Conservation (phyloP, 208 protist species). For the Trypanosoma conorhini region DNA sequence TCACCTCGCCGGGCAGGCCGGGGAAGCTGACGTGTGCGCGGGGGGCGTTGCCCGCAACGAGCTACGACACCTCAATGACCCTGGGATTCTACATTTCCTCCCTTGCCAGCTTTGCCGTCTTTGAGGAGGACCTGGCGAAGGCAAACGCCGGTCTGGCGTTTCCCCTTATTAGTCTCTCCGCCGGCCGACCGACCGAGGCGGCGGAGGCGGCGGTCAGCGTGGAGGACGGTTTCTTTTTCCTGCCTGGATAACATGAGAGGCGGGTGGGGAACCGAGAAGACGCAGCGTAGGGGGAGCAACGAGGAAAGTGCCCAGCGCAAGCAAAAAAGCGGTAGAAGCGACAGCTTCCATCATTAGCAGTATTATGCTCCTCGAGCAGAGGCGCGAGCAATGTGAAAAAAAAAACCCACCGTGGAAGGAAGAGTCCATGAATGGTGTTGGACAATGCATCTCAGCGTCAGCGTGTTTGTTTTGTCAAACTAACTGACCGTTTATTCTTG, state of each 20-base stretch:
- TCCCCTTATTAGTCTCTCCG: constrained; percentile 40
- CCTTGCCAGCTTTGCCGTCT: constrained; percentile 35
- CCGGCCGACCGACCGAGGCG: neutral
- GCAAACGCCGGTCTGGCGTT: constrained; percentile 44
- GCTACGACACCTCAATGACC: constrained; percentile 54
- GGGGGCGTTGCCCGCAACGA: neutral
- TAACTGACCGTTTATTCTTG: neutral
- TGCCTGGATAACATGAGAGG: neutral
- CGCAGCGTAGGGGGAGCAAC: neutral
- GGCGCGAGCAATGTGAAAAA: too few relatives aligned
- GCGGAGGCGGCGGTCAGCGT: neutral
- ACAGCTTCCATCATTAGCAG: too few relatives aligned
- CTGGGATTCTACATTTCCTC: constrained; percentile 65
- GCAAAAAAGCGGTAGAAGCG: too few relatives aligned
- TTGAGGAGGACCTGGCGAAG: constrained; percentile 38
- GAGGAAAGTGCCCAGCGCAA: too few relatives aligned
- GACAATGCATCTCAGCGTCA: neutral
- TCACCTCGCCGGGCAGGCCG: constrained; percentile 34
- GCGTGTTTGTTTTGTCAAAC: neutral
- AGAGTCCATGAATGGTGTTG: too few relatives aligned
- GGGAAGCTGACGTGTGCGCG: constrained; percentile 15
- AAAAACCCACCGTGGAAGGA: too few relatives aligned
- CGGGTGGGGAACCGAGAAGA: neutral
- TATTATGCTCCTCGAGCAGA: too few relatives aligned
- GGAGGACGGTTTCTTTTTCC: neutral